Base-by-base conservation (phyloP, 306 rosid species). In the Lathyrus sativus region DNA sequence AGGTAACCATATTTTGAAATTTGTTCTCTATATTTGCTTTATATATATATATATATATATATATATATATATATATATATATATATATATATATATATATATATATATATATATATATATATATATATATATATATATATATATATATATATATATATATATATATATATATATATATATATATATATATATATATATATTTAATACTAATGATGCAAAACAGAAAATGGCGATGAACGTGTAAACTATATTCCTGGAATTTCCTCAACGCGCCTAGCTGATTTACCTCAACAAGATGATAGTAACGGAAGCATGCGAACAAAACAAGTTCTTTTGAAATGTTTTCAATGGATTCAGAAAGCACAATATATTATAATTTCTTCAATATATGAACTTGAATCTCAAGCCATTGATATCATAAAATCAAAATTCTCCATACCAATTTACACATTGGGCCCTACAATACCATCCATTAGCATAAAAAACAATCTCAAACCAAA, bases 241-340 rank as follows among this genome's bases (percentile, higher is more conserved):
- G 68, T 79, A 41, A 78, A 84, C 46, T 86, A 83, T 48, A 76
- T 79, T 55, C 87, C 88, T 2, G 91, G 87, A 53, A 33, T 84
- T 35, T 59, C 80, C 44, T 4, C 77, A 31, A 79, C 74, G 9
- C 76, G 81, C 11, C 11, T 77, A 3, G 80, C 55, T 1, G 88
- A 84, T 71, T 74, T 86, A 14, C 84, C 72, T 19, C 61, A 66
- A 28, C 41, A 49, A 3, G 24, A 72, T 9, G 79, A 17, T 1
- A 74, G 68, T 56, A 35, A 0, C 24, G 6, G 2, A 0, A 29
- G 19, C 26, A 14, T 4, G 8, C 13, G 53, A 69, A 2, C 28
- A 2, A 0, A 67, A 46, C 10, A 51, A 22, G 12, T 44, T 3
- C 0, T 12, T 29, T 11, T 70, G 33, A 70, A 81, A 72, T 72